Evolutionary conservation across 192 early-diverging fungal genomes (phyloP), one percentile per base, ranked within the genome.

Genomic region (Backusella circina): DNA sequence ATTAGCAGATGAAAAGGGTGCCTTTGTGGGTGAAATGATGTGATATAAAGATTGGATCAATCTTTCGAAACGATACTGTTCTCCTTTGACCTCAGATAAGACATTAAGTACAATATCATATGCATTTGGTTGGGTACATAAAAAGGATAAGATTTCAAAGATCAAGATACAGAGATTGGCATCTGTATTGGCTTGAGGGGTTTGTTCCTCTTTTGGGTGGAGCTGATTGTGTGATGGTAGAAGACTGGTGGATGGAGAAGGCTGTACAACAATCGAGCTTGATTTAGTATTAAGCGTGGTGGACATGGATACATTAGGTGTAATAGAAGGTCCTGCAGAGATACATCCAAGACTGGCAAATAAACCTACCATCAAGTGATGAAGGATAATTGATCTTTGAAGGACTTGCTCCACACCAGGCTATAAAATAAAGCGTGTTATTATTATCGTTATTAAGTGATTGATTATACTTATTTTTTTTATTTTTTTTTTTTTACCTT

Each of bases 21-120:
- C 81, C 7, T 41, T 38, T 36, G 32, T 35, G 13, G 33, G 35
- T n/a, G 67, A 32, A 36, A n/a, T 30, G 44, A 47, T 47, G 18
- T 28, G 23, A 44, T 71, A 31, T 32, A 88, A 39, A 21, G 74
- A 82, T 30, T 82, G 76, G 10, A 89, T 80, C 0, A 89, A 76
- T 30, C 84, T 80, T 57, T 87, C 84, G 70, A 89, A 89, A 39
- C 87, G 77, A 66, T 82, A 88, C 2, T 84, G 80, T 44, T 89
- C 87, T 9, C 84, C 83, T 32, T 78, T 79, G n/a, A 85, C 78
- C 16, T 86, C 82, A 1, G 86, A 87, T 16, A 89, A 74, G 21
- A 80, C 78, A 64, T 82, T 77, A 16, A 89, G 33, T 3, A 86
- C 83, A 6, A 83, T 57, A 2, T 73, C 71, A 79, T 89, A 82